phyloP scores from a whole-genome alignment of 164 flowering plant genomes.

The Echeveria elegans region DNA sequence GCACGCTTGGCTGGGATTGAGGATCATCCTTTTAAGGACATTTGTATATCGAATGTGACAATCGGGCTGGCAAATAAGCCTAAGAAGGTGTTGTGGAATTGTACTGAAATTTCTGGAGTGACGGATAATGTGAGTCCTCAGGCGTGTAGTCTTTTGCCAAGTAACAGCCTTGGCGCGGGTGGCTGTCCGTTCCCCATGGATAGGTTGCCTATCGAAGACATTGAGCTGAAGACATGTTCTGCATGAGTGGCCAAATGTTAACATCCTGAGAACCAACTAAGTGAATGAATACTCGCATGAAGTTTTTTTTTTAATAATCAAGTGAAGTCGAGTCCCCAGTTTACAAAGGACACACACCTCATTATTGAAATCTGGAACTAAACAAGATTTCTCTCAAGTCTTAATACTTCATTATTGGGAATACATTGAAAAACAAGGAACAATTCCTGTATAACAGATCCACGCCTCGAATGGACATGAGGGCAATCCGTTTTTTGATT shows the following conservation, averaged over 20 bases:
- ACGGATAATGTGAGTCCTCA: conserved; percentile 10
- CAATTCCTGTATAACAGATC: too few relatives aligned
- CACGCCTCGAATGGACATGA: too few relatives aligned
- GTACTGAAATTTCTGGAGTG: conserved; percentile 13
- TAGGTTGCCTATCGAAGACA: conserved; percentile 11
- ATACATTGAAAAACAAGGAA: too few relatives aligned
- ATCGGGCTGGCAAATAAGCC: conserved; percentile 4
- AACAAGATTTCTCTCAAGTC: too few relatives aligned
- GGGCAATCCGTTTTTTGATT: neutral
- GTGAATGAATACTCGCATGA: too few relatives aligned
- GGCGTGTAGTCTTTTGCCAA: conserved; percentile 6
- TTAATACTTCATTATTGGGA: too few relatives aligned
- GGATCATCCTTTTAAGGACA: conserved; percentile 9
- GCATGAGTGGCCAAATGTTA: too few relatives aligned
- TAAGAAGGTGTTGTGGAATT: conserved; percentile 12
- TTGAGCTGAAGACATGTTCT: conserved; percentile 9
- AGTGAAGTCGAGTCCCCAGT: too few relatives aligned
- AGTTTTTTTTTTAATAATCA: too few relatives aligned
- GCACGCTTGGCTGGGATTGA: conserved; percentile 11
- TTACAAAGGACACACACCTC: too few relatives aligned
- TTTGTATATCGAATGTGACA: conserved; percentile 16
- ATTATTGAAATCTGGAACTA: too few relatives aligned
- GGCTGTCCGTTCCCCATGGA: conserved; percentile 10
- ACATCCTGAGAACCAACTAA: too few relatives aligned
- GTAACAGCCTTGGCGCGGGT: neutral